These are phyloP conservation scores for Eleusine indica DNA, from an alignment of 176 grass and related monocot genomes.

Conservation along the genomic window DNA sequence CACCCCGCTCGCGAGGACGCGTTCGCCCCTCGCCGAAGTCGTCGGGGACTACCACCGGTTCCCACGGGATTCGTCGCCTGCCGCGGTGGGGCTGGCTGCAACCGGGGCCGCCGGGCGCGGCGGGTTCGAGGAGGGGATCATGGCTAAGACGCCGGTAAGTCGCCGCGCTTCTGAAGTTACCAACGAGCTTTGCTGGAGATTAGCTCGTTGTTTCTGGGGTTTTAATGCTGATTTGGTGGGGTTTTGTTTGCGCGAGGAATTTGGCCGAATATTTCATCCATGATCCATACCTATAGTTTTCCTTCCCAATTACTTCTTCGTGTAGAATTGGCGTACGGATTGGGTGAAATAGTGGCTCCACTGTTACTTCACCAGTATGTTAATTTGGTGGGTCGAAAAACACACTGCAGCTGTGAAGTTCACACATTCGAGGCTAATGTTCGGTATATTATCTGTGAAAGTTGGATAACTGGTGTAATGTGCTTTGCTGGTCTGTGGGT, in stretches of 20 bases:
- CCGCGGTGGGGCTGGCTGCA: background rate
- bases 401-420: no score
- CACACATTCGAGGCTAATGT: background rate
- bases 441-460: background rate
- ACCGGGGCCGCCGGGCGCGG: constrained; percentile 13
- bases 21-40: constrained; percentile 38
- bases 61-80: constrained; percentile 10
- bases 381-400: constrained; percentile 26
- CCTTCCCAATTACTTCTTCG: background rate
- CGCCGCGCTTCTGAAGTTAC: constrained; percentile 10
- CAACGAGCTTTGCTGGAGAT: background rate
- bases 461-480: background rate
- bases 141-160: constrained; percentile 71
- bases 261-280: background rate
- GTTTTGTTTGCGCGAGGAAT: constrained; percentile 22
- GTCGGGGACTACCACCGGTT: constrained; percentile 63
- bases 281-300: background rate
- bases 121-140: constrained; percentile 58
- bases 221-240: constrained; percentile 16
- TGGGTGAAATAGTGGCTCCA: background rate
- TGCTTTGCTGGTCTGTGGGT: background rate
- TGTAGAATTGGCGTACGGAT: constrained; percentile 17
- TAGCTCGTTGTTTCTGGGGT: constrained; percentile 34
- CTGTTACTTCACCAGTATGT: background rate
- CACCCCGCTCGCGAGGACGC: constrained; percentile 3